Evolutionary conservation across 139 green algal species (phyloP), one percentile per base, ranked within the genome.

Genomic region (Eudorina sp.): DNA sequence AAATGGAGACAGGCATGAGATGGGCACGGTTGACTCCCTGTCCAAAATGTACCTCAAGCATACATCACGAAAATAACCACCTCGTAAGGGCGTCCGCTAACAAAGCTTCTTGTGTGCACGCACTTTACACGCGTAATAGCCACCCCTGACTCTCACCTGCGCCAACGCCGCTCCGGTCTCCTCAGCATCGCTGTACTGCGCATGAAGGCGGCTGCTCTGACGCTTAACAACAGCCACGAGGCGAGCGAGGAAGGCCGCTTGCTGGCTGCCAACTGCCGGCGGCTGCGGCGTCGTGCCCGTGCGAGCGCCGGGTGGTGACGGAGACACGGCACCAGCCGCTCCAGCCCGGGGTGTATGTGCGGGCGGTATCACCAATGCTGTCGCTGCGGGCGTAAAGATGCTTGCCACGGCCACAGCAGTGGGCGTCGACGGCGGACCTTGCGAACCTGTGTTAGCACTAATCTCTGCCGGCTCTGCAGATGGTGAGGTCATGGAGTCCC

Each of bases 221-320:
- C 77, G 38, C 43, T 87, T 83, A 2, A 92, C 89, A 36, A 92
- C 89, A 31, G 84, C 89, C 40, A 92, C 62, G 48, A 92, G 84
- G 53, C 68, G 76, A 0, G 80, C 83, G 53, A 92, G 77, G 74
- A 92, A 89, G 3, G 81, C 46, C 0, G 60, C 66, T 31, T 87
- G 81, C 34, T 87, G 62, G 43, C 45, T 45, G 41, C 21, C 53
- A 6, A 21, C 18, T 34, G 46, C 23, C 13, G 46, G 13, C 2
- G 23, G 68, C 68, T 48, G 68, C 68, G 16, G 70, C 23, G 60
- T 23, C 60, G 80, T 41, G n/a, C 36, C 60, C 36, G 40, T 40
- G 40, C 73, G 73, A 2, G 73, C 25, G 46, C 75, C 48, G 6
- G 31, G 31, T 34, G 75, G 4, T 51, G 45, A 62, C 4, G 60